Evolutionary conservation across 176 grass and related monocot species (phyloP).

Genomic region (Oryza australiensis): DNA sequence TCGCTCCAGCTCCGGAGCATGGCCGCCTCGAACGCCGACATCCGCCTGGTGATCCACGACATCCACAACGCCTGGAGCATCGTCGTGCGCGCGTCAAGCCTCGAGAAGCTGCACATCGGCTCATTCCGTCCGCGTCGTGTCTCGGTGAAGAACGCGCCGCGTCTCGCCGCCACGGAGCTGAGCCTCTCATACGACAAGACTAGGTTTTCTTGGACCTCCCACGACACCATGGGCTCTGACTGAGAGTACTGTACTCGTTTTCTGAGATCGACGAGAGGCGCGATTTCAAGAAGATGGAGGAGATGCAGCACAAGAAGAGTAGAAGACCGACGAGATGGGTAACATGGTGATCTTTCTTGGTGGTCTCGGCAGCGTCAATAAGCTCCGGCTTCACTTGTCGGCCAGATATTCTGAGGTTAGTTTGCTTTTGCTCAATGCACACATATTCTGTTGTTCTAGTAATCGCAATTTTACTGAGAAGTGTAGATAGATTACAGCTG

Average conservation of each 20-base stretch:
- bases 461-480: too few relatives aligned
- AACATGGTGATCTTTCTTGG: conserved; percentile 27
- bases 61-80: too few relatives aligned
- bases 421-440: not conserved
- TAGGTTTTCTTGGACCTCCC: not conserved
- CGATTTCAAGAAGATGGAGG: not conserved
- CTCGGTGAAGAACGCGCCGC: not conserved
- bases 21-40: too few relatives aligned
- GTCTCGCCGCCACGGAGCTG: not conserved
- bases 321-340: conserved; percentile 1
- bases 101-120: conserved; percentile 8
- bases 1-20: too few relatives aligned
- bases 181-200: conserved; percentile 10
- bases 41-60: too few relatives aligned
- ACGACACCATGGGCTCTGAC: not conserved
- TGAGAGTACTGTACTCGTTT: not conserved
- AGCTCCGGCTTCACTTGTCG: conserved; percentile 23
- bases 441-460: too few relatives aligned
- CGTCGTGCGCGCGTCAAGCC: conserved; percentile 4
- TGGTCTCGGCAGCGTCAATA: not conserved
- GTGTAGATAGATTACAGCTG: not conserved
- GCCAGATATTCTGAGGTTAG: conserved; percentile 18
- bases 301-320: conserved; percentile 16
- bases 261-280: not conserved
- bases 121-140: conserved; percentile 7